A percentile compares a stretch with the other conserved stretches of the same genome.
These are phyloP conservation scores for Aspergillus melleus DNA, from an alignment of 2,329 filamentous ascomycete species.

Conservation along the genomic window DNA sequence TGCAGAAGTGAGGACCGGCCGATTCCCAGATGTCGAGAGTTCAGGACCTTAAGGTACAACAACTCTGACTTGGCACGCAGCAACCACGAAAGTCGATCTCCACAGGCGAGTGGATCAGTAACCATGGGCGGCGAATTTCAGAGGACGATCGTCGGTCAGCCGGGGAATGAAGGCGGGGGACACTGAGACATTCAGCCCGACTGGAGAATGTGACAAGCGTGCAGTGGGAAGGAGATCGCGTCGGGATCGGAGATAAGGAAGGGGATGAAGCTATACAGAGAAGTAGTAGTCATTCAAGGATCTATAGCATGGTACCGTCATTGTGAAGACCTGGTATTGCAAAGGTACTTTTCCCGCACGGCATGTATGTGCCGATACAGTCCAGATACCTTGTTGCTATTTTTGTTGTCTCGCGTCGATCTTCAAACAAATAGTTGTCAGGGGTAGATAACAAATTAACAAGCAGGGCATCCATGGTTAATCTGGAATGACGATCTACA, in stretches of 20 bases:
- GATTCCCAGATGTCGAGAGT: not conserved
- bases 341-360: not conserved
- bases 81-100: not conserved
- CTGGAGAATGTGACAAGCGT: not conserved
- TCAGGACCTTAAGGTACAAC: not conserved
- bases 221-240: no score
- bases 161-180: constrained; percentile 1
- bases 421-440: not conserved
- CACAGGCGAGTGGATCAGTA: not conserved
- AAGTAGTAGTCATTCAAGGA: no score
- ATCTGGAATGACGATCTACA: not conserved
- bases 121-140: constrained; percentile 1
- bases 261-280: no score
- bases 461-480: not conserved
- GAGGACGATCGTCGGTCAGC: not conserved
- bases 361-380: not conserved
- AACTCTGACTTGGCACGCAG: not conserved
- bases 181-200: constrained; percentile 1
- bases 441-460: not conserved
- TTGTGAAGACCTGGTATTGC: no score
- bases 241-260: no score
- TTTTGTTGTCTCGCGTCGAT: not conserved
- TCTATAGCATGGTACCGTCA: no score
- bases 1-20: not conserved
- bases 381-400: not conserved